Conservation (phyloP, 2,329 filamentous ascomycete genomes). For the Blumeriella jaapii region DNA sequence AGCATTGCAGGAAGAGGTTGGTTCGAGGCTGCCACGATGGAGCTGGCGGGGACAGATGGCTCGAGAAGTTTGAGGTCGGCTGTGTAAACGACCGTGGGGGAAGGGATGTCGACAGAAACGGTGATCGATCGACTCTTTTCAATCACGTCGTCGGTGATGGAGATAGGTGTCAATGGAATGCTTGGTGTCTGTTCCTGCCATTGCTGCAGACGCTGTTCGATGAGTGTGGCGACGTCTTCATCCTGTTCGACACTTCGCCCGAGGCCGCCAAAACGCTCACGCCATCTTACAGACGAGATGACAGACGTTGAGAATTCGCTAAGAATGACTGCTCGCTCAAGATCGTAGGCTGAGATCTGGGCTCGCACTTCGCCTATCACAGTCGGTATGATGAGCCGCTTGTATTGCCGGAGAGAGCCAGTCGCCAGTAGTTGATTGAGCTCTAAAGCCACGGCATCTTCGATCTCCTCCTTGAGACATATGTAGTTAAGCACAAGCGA, state of each 20-base stretch:
- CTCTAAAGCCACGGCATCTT: conserved; percentile 34
- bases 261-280: conserved; percentile 38
- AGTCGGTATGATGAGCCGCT: conserved; percentile 34
- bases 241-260: conserved; percentile 26
- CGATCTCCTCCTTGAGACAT: conserved; percentile 64
- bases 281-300: conserved; percentile 37
- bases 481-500: conserved; percentile 65
- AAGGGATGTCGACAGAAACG: conserved; percentile 84
- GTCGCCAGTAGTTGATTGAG: conserved; percentile 32
- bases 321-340: conserved; percentile 45
- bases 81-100: conserved; percentile 72
- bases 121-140: conserved; percentile 52
- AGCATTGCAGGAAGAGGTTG: conserved; percentile 54
- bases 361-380: conserved; percentile 35
- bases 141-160: conserved; percentile 18
- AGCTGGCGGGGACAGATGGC: conserved; percentile 27
- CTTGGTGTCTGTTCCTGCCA: conserved; percentile 20
- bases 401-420: conserved; percentile 35
- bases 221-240: conserved; percentile 19
- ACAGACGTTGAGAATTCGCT: conserved; percentile 39
- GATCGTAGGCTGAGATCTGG: conserved; percentile 37
- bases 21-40: conserved; percentile 42
- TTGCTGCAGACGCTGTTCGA: conserved; percentile 18
- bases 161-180: conserved; percentile 18
- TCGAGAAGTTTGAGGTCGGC: conserved; percentile 49